Base-by-base conservation (phyloP, 352 stramenopile genomes). In the Pythium chondricola region DNA sequence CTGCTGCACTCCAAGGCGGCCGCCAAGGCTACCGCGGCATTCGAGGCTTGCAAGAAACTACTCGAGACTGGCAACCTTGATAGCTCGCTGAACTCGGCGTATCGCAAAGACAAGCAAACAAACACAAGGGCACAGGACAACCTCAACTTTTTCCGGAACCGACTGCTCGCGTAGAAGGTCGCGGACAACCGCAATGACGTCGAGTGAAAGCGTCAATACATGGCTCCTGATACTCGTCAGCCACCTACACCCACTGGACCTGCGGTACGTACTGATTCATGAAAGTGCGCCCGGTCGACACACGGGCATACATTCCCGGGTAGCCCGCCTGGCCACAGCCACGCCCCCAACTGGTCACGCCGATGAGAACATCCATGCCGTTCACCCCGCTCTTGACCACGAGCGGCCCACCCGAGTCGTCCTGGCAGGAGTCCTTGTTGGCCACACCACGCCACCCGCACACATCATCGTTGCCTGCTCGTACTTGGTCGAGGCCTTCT, bases 51-150 rank as follows among this genome's bases (percentile, higher is more conserved):
- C 27, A 69, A 73, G 16, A 56, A 66, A 24, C 62, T 92, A 4
- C 47, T 81, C 32, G 69, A 79, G 13, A 52, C 67, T 22, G 61
- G 67, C 21, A 26, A 79, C 13, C 54, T 92, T 11, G 81, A 92
- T 25, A 60, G 71, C 3, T 81, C 74, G 20, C 58, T 92, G 24
- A 87, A 87, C 45, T 89, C 81, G 16, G 71, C 89, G 18, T 89
- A 85, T 43, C 78, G 81, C 36, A 74, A 71, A 33, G 47, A 35
- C n/a, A 87, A 88, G 48, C 37, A 59, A 10, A 72, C 74, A 22
- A 52, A 56, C 6, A 63, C 50, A 11, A 51, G 57, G 20, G 76
- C 57, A 44, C 56, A 56, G 26, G 63, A 73, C n/a, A 63, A 85
- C 49, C 52, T 90, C 16, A 64, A 32, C 41, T 83, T 69, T 48